phyloP scores from a whole-genome alignment of 345 rosid species.

The Salix caprea region DNA sequence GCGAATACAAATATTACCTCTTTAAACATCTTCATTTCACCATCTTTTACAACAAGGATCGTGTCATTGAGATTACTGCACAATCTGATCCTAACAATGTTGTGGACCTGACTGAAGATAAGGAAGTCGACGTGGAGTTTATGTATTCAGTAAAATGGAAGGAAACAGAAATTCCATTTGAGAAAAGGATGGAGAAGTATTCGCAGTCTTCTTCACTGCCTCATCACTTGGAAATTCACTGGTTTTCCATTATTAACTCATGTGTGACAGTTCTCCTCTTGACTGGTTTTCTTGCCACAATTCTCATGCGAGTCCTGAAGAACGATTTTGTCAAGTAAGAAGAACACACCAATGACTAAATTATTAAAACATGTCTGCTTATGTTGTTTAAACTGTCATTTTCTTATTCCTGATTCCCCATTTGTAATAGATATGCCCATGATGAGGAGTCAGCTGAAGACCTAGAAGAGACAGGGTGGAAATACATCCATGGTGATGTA shows the following conservation, averaged over 20 bases:
- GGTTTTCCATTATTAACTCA: conserved; percentile 33
- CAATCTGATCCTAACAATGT: conserved; percentile 19
- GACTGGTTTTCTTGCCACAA: conserved; percentile 33
- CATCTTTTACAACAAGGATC: conserved; percentile 29
- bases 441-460: conserved; percentile 31
- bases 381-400: background rate
- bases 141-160: conserved; percentile 29
- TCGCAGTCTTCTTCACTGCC: conserved; percentile 28
- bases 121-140: conserved; percentile 27
- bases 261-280: conserved; percentile 32
- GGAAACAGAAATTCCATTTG: conserved; percentile 25
- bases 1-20: conserved; percentile 23
- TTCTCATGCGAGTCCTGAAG: conserved; percentile 33
- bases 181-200: conserved; percentile 33
- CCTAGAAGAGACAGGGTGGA: conserved; percentile 37
- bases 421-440: conserved; percentile 19
- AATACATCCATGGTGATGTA: conserved; percentile 32
- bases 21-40: conserved; percentile 24
- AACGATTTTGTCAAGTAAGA: conserved; percentile 32
- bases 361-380: background rate
- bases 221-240: conserved; percentile 32
- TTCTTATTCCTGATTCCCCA: background rate
- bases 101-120: conserved; percentile 28
- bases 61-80: conserved; percentile 21
- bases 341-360: background rate